Evolutionary conservation across 352 stramenopile genomes (phyloP).

Genomic region (Phytophthora lateralis): DNA sequence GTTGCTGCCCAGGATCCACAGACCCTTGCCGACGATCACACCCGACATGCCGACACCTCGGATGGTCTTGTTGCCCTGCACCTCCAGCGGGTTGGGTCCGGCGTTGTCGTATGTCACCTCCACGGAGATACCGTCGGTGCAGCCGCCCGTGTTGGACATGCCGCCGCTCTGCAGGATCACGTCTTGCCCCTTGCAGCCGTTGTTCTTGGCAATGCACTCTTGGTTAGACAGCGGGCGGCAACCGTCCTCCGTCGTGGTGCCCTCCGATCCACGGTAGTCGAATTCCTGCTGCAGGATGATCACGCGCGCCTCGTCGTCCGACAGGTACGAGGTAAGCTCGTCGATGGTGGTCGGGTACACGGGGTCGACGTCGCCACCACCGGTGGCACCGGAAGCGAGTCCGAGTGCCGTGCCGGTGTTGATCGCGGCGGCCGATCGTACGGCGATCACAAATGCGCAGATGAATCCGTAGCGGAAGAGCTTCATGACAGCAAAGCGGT

Average conservation of each 20-base stretch:
- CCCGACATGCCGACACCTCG: slow-evolving; percentile 20
- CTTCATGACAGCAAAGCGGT: not conserved
- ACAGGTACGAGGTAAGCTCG: slow-evolving; percentile 30
- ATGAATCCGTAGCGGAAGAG: slow-evolving; percentile 6
- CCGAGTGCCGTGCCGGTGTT: slow-evolving; percentile 27
- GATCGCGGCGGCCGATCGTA: slow-evolving; percentile 15
- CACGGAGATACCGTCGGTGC: slow-evolving; percentile 25
- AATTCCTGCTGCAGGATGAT: slow-evolving; percentile 38
- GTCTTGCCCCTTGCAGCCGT: slow-evolving; percentile 35
- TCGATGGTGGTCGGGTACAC: slow-evolving; percentile 34
- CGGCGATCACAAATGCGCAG: slow-evolving; percentile 5
- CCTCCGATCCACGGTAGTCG: slow-evolving; percentile 26
- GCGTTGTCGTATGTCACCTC: slow-evolving; percentile 33
- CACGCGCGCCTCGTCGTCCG: slow-evolving; percentile 29
- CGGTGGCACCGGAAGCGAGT: slow-evolving; percentile 23
- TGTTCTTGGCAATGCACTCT: slow-evolving; percentile 36
- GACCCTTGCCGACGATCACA: slow-evolving; percentile 22
- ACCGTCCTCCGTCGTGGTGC: slow-evolving; percentile 24
- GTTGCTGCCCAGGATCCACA: slow-evolving; percentile 32
- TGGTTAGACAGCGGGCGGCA: slow-evolving; percentile 21
- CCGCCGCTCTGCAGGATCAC: slow-evolving; percentile 27
- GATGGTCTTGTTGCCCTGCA: slow-evolving; percentile 29
- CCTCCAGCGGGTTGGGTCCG: slow-evolving; percentile 22
- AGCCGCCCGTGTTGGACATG: slow-evolving; percentile 24
- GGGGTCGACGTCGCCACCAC: slow-evolving; percentile 21